These are phyloP conservation scores for Naganishia friedmannii DNA, from an alignment of 768 basidiomycete species.

Conservation along the genomic window DNA sequence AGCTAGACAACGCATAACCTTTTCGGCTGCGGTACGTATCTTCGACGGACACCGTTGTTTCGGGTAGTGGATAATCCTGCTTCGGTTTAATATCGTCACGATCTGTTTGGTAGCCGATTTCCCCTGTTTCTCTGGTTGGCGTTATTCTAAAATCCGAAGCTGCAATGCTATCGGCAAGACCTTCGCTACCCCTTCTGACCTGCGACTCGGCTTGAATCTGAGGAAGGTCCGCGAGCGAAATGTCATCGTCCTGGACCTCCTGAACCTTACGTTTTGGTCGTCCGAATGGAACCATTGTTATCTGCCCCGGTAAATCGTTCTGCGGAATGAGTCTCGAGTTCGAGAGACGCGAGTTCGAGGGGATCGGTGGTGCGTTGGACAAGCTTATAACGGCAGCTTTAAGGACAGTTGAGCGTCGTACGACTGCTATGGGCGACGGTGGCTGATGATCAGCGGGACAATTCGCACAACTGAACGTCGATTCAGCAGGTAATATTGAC, in stretches of 20 bases:
- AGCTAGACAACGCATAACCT: not conserved
- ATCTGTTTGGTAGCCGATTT: not conserved
- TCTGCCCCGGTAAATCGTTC: too few species aligned
- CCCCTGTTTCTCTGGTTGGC: not conserved
- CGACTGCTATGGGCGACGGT: not conserved
- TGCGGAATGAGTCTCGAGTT: too few species aligned
- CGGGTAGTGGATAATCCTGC: not conserved
- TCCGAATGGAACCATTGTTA: slow-evolving; percentile 20
- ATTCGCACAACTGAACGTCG: not conserved
- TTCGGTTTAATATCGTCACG: not conserved
- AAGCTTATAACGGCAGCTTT: too few species aligned
- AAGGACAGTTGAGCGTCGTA: too few species aligned
- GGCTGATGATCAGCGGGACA: not conserved
- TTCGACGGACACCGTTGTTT: not conserved
- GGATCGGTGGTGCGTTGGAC: too few species aligned
- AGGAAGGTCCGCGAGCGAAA: slow-evolving; percentile 19
- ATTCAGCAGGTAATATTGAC: not conserved
- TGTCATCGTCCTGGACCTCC: slow-evolving; percentile 14
- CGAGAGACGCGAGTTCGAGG: too few species aligned
- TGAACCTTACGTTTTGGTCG: slow-evolving; percentile 9
- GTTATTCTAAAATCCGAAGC: not conserved
- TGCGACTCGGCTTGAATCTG: not conserved
- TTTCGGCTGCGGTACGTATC: not conserved
- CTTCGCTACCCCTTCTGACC: not conserved
- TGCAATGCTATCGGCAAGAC: too few species aligned